Percentiles rank a stretch among this genome's conserved stretches.
Evolutionary conservation across 805 yeast species (phyloP).

Genomic region (Candida krabiensis): DNA sequence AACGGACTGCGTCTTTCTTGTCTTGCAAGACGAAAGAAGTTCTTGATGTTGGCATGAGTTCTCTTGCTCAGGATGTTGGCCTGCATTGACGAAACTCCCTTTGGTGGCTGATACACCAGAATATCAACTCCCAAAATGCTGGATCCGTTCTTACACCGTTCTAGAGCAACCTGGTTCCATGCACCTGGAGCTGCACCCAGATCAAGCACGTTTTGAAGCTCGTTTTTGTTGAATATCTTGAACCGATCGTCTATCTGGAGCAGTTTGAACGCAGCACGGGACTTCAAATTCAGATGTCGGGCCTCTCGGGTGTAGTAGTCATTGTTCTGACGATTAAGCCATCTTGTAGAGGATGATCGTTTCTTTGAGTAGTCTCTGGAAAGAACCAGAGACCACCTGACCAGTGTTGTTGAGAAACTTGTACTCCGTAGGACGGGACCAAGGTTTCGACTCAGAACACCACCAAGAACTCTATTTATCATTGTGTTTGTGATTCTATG

Average conservation of each 20-base stretch:
- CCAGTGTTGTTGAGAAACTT: too few species aligned
- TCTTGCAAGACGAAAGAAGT: constrained; percentile 41
- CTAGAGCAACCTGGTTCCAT: constrained; percentile 84
- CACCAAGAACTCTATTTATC: too few species aligned
- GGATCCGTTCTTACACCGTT: constrained; percentile 49
- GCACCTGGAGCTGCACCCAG: constrained; percentile 94
- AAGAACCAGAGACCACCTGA: constrained; percentile 1
- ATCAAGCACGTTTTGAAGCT: constrained; percentile 58
- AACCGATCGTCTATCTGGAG: constrained; percentile 69
- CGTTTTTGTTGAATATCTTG: constrained; percentile 44
- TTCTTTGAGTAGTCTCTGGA: constrained; percentile 13
- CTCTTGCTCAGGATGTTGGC: constrained; percentile 76
- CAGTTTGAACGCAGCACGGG: constrained; percentile 91
- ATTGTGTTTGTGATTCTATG: too few species aligned
- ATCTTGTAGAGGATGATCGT: constrained; percentile 58
- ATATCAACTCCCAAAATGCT: constrained; percentile 80
- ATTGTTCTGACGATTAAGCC: constrained; percentile 69
- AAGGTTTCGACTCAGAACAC: too few species aligned
- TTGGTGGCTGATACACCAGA: constrained; percentile 74
- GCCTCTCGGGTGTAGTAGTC: constrained; percentile 74
- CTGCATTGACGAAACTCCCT: constrained; percentile 77
- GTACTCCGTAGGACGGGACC: too few species aligned
- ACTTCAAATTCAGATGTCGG: constrained; percentile 56
- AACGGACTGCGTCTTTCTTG: constrained; percentile 29
- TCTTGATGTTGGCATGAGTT: constrained; percentile 58